Conservation (phyloP, 2,329 filamentous ascomycete genomes). For the Didymella exigua region DNA sequence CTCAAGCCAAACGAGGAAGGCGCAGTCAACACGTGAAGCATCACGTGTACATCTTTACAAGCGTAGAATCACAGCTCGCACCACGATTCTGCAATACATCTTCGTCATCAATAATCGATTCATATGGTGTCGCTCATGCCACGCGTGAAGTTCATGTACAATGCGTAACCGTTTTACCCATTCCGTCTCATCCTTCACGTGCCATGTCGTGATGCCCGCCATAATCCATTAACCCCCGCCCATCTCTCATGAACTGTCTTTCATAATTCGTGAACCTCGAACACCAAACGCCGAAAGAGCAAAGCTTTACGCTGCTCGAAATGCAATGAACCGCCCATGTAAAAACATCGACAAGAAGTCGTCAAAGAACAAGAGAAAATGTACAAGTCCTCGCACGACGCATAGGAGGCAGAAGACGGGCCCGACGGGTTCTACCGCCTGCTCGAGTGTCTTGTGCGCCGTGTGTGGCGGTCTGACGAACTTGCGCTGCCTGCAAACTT, state of each 20-base stretch:
- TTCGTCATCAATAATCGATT: background rate
- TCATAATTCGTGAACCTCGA: slow-evolving; percentile 10
- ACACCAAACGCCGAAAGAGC: slow-evolving; percentile 24
- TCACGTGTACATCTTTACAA: no score
- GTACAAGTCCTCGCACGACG: background rate
- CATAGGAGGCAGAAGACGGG: background rate
- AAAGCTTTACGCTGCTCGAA: slow-evolving; percentile 9
- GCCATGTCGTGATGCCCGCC: background rate
- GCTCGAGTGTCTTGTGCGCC: slow-evolving; percentile 46
- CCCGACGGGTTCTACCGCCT: background rate
- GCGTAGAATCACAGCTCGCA: no score
- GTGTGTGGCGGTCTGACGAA: slow-evolving; percentile 50
- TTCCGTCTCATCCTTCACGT: background rate
- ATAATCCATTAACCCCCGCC: background rate
- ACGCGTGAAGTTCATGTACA: background rate
- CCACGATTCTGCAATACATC: no score
- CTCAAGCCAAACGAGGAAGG: no score
- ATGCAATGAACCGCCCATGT: slow-evolving; percentile 8
- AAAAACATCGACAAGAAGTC: background rate
- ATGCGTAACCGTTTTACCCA: no score
- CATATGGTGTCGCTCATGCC: background rate
- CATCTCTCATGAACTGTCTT: slow-evolving; percentile 4
- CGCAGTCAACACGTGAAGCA: no score
- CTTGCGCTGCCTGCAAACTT: slow-evolving; percentile 50
- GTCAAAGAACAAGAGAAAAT: slow-evolving; percentile 22